Base-by-base conservation (phyloP, 345 rosid genomes). In the Citrus trifoliata region DNA sequence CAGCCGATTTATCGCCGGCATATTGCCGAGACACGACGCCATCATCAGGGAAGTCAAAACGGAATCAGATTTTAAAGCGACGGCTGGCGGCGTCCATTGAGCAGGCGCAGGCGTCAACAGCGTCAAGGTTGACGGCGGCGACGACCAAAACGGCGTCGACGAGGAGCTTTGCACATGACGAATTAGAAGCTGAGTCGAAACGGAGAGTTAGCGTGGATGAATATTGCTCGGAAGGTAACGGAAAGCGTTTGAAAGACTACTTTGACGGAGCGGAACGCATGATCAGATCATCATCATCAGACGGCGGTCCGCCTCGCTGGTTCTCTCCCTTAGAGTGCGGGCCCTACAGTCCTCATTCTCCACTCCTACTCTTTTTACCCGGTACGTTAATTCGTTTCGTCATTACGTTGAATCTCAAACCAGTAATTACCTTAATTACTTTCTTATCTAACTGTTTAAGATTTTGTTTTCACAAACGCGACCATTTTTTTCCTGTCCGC, bases 291-390 rank as follows among this genome's bases (percentile, higher is more conserved):
- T 59, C 51, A 46, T 46, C 63, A 24, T 24, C 6, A 16, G 89
- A 81, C 56, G 84, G 86, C 10, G 91, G 93, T 46, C 88, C 86
- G 28, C 93, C 95, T 35, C 82, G 93, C 60, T 91, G 93, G 95
- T 87, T 91, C 85, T 84, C 88, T 27, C 93, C 95, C 1, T 68
- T 88, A 70, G 89, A 89, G 60, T 86, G 88, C 32, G 76, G 74
- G 2, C 61, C 81, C 37, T 82, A 71, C 10, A 38, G 79, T 35
- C 71, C 21, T 1, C 51, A 76, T 58, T 87, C 87, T 70, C 95
- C 95, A 76, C 80, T 89, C 48, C 91, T 91, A 13, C 86, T 89
- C 6, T 88, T 46, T 53, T 73, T 86, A 75, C 91, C 92, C 18
- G 91, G 90, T 88, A 65, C 56, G 79, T 80, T 2, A 1, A 8